These are phyloP conservation scores for Apiospora pterosperma DNA, from an alignment of 2,329 filamentous ascomycete genomes.

Conservation along the genomic window DNA sequence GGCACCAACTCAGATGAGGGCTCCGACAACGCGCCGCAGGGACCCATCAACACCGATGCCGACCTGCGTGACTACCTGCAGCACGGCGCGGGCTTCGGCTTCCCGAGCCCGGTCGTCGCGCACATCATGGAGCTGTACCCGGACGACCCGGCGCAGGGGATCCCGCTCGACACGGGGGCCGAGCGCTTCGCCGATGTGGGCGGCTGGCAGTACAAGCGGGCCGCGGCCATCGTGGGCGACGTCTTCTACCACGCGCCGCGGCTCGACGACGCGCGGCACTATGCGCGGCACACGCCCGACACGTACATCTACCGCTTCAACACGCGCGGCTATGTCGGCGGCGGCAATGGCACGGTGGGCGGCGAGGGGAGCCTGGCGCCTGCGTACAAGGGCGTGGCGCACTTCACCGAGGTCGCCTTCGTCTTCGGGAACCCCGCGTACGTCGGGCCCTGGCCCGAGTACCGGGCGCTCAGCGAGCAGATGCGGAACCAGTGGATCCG, in stretches of 20 bases:
- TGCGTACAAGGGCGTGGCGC: constrained; percentile 24
- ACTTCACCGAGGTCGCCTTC: constrained; percentile 49
- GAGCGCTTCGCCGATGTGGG: constrained; percentile 3
- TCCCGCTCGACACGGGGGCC: constrained; percentile 7
- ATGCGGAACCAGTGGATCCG: constrained; percentile 51
- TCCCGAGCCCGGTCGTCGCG: not conserved
- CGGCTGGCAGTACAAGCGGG: constrained; percentile 10
- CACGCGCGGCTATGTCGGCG: constrained; percentile 29
- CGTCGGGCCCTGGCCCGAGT: constrained; percentile 36
- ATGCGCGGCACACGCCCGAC: constrained; percentile 42
- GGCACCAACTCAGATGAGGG: constrained; percentile 33
- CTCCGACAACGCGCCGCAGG: constrained; percentile 45
- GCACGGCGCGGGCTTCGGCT: constrained; percentile 15
- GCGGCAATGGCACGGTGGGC: not conserved
- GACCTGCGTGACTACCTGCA: constrained; percentile 44
- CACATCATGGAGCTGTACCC: constrained; percentile 10
- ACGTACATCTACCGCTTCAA: constrained; percentile 54
- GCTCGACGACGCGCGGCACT: constrained; percentile 48
- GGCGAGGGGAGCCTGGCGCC: constrained; percentile 13
- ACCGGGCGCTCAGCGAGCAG: constrained; percentile 37
- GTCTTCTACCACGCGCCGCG: constrained; percentile 51
- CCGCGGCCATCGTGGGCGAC: constrained; percentile 44
- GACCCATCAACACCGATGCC: constrained; percentile 53
- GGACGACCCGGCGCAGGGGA: constrained; percentile 9
- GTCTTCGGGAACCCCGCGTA: constrained; percentile 51